Evolutionary conservation across 805 yeast genomes (phyloP).

Genomic region (Ogataea nakhonphanomensis): DNA sequence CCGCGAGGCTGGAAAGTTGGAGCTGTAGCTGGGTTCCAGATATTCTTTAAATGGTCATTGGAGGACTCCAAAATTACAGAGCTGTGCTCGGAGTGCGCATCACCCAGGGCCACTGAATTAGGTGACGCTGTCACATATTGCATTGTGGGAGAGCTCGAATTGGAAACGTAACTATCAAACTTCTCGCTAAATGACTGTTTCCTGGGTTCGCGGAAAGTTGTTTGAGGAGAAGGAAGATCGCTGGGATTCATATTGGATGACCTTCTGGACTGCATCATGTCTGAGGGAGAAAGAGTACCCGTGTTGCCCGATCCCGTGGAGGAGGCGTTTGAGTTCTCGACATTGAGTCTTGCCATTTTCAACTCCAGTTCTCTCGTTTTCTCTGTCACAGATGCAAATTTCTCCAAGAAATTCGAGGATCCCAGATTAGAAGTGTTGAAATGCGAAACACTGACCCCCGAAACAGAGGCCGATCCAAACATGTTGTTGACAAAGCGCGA

Average conservation of each 20-base stretch:
- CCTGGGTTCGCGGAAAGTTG: slow-evolving; percentile 31
- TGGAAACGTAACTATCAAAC: slow-evolving; percentile 50
- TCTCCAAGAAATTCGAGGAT: slow-evolving; percentile 50
- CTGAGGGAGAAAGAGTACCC: slow-evolving; percentile 25
- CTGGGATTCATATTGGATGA: slow-evolving; percentile 45
- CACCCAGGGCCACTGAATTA: slow-evolving; percentile 29
- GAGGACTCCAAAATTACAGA: slow-evolving; percentile 32
- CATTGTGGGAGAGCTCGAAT: slow-evolving; percentile 26
- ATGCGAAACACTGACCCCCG: slow-evolving; percentile 39
- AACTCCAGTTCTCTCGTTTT: slow-evolving; percentile 65
- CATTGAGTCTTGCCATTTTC: slow-evolving; percentile 39
- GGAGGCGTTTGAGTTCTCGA: slow-evolving; percentile 14
- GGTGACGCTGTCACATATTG: slow-evolving; percentile 15
- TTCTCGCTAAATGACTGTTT: slow-evolving; percentile 57
- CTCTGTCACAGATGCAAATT: slow-evolving; percentile 63
- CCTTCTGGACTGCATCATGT: slow-evolving; percentile 45
- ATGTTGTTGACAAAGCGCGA: slow-evolving; percentile 35
- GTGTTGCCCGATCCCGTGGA: slow-evolving; percentile 9
- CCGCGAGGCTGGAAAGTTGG: slow-evolving; percentile 53
- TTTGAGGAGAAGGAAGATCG: slow-evolving; percentile 28
- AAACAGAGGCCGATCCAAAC: slow-evolving; percentile 60
- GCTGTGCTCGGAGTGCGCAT: slow-evolving; percentile 34
- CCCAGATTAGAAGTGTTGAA: slow-evolving; percentile 25
- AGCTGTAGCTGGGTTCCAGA: slow-evolving; percentile 69
- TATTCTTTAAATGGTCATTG: slow-evolving; percentile 30